These are phyloP conservation scores for Xylariaceae sp. DNA, from an alignment of 2,329 filamentous ascomycete genomes.

Conservation along the genomic window DNA sequence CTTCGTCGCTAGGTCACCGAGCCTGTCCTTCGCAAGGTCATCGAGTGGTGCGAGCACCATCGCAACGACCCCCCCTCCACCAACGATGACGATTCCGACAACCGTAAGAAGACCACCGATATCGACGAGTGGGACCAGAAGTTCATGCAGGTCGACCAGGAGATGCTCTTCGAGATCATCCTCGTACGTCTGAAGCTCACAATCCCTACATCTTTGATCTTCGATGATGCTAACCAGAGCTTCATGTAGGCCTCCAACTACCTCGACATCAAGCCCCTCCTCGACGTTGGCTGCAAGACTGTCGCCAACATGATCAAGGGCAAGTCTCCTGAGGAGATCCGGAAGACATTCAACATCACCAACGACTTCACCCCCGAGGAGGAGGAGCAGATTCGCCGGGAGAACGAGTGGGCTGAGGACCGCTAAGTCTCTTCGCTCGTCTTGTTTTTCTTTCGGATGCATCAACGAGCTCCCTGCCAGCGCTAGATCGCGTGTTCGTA, in stretches of 20 bases:
- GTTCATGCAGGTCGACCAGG: conserved; percentile 99
- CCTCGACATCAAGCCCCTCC: conserved; percentile 95
- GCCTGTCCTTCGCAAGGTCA: conserved; percentile 88
- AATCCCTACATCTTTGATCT: background rate
- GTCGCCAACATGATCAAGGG: conserved; percentile 99
- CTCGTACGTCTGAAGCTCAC: conserved; percentile 59
- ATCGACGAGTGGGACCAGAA: conserved; percentile 99
- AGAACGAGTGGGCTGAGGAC: conserved; percentile 91
- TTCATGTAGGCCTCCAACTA: conserved; percentile 83
- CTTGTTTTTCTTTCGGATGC: no score
- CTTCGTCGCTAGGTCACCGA: conserved; percentile 69
- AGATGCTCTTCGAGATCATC: conserved; percentile 99
- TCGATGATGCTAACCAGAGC: background rate
- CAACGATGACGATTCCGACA: conserved; percentile 87
- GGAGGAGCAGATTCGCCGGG: conserved; percentile 92
- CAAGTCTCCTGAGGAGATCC: conserved; percentile 98
- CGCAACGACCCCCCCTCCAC: conserved; percentile 79
- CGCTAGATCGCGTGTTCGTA: no score
- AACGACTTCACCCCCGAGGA: conserved; percentile 99
- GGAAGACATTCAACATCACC: conserved; percentile 99
- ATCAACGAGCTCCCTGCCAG: no score
- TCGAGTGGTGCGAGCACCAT: conserved; percentile 98
- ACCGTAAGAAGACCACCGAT: conserved; percentile 96
- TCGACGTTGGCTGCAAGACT: conserved; percentile 98
- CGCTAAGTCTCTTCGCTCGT: conserved; percentile 46